Base-by-base conservation (phyloP, 768 basidiomycete species). In the Panellus pusillus region DNA sequence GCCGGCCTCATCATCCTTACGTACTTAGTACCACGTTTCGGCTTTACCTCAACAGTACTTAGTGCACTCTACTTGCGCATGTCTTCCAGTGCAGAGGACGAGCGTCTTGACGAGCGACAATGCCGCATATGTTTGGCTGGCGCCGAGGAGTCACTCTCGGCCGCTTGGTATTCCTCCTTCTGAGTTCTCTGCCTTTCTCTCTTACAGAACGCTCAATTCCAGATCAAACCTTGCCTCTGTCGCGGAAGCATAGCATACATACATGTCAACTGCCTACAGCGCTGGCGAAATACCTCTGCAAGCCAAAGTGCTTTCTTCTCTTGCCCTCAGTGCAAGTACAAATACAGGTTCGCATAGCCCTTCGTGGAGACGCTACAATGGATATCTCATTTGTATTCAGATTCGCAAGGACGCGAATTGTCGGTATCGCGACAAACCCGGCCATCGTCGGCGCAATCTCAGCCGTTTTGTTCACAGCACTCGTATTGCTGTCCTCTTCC, bases 121-220 rank as follows among this genome's bases (percentile, higher is more conserved):
- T 94, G 93, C 64, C 79, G 93, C 48, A 95, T 95, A 42, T 95
- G 93, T 66, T 75, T 92, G 24, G 87, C 88, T 36, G 85, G 88
- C 4, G 68, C 72, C 11, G 79, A 81, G 19, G 85, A 88, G 65
- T 60, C 0, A 76, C 79, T 20, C 72, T 87, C 37, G 93, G 93
- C 2, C 80, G 84, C 49, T 28, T 55, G 6, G 58, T 59, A 51
- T n/a, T 3, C 14, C 9, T 15, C 15, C 19, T 17, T 44, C 40
- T 2, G 18, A 2, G 32, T 11, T 17, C 17, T 28, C 12, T 14
- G 6, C 15, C 6, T 4, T 18, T 18, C 38, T 41, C 24, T 24
- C 24, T 24, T 24, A 24, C 24, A 24, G 24, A 24, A 38, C 14
- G 5, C 0, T 3, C 11, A 18, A 40, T 17, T n/a, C 18, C 79